These are phyloP conservation scores for Cercospora zeae-maydis DNA, from an alignment of 2,329 filamentous ascomycete genomes.

Conservation along the genomic window DNA sequence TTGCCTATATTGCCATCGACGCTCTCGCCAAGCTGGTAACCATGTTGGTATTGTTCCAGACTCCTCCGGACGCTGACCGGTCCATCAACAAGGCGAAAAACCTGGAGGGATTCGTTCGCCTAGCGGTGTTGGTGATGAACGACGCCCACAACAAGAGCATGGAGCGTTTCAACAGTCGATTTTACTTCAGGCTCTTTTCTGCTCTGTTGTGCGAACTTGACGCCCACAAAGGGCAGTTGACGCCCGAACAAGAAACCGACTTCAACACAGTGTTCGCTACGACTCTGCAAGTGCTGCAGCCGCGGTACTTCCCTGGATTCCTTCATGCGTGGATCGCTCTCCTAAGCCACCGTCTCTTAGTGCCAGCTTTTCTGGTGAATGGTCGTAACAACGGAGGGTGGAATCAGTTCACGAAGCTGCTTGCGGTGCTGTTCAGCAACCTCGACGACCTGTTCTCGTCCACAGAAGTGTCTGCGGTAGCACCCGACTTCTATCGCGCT, in stretches of 20 bases:
- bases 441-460: conserved; percentile 77
- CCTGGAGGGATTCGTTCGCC: conserved; percentile 70
- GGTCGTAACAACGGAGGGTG: conserved; percentile 56
- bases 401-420: conserved; percentile 67
- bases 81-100: conserved; percentile 65
- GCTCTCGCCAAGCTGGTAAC: conserved; percentile 77
- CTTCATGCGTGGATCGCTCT: conserved; percentile 80
- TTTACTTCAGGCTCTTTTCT: conserved; percentile 88
- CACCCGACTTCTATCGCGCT: conserved; percentile 80
- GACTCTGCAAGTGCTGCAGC: conserved; percentile 70
- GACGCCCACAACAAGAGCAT: conserved; percentile 78
- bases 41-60: conserved; percentile 69
- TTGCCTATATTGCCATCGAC: conserved; percentile 66
- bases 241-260: conserved; percentile 44
- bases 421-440: conserved; percentile 49
- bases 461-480: conserved; percentile 62
- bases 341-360: conserved; percentile 78
- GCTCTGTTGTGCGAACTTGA: conserved; percentile 72
- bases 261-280: conserved; percentile 70
- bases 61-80: conserved; percentile 56
- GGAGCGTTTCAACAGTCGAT: conserved; percentile 78
- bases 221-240: conserved; percentile 26
- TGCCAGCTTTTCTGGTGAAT: conserved; percentile 67
- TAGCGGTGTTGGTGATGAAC: conserved; percentile 78
- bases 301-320: conserved; percentile 75